These are phyloP conservation scores for Austroboletus niveus DNA, from an alignment of 1,284 basidiomycete species.

Conservation along the genomic window DNA sequence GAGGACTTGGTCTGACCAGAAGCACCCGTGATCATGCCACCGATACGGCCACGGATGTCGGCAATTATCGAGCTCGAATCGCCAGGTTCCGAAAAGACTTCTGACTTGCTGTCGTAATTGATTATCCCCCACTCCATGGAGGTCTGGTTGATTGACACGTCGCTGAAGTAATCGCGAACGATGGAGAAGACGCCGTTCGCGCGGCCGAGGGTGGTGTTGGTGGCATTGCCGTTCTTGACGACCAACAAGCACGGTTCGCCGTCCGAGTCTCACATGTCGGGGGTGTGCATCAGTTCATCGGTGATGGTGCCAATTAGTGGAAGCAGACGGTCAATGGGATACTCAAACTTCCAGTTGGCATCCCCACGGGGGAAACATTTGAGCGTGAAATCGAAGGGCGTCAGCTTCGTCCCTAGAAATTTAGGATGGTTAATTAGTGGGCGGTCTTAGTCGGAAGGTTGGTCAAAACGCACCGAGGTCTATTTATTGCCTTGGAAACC, in stretches of 20 bases:
- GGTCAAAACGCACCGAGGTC: conserved; percentile 10
- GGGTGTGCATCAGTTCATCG: conserved; percentile 29
- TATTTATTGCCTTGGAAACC: conserved; percentile 27
- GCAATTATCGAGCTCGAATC: conserved; percentile 35
- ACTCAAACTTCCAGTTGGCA: conserved; percentile 27
- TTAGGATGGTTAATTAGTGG: conserved; percentile 16
- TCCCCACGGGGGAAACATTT: conserved; percentile 28
- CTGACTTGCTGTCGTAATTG: conserved; percentile 26
- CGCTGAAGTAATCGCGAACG: conserved; percentile 24
- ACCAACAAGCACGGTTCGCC: conserved; percentile 30
- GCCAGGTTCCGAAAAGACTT: conserved; percentile 30
- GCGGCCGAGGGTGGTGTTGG: conserved; percentile 34
- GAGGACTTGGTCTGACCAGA: not conserved
- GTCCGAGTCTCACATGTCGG: conserved; percentile 28
- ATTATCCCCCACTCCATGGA: conserved; percentile 35
- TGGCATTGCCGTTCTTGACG: conserved; percentile 32
- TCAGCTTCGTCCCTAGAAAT: conserved; percentile 28
- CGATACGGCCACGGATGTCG: conserved; percentile 12
- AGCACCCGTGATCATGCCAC: not conserved
- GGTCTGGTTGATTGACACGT: conserved; percentile 22
- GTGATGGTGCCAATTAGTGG: conserved; percentile 25
- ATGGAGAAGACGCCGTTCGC: conserved; percentile 32
- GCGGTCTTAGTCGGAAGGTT: conserved; percentile 8
- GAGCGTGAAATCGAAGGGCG: conserved; percentile 18
- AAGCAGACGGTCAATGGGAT: conserved; percentile 35